Conservation (phyloP, 306 rosid genomes). For the Abrus pulchellus region DNA sequence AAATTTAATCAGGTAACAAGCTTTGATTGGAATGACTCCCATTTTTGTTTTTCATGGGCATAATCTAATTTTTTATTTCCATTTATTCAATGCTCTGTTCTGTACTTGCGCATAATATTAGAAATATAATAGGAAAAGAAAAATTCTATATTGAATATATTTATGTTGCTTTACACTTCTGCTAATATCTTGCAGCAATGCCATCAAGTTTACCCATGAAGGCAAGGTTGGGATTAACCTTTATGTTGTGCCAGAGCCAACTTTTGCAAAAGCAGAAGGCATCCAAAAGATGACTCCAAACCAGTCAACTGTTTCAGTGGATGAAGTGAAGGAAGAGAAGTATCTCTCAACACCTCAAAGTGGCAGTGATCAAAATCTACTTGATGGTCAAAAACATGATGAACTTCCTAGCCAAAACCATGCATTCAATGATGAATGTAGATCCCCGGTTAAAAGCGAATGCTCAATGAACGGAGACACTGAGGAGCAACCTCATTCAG, state of each 20-base stretch:
- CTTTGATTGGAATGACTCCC: not conserved
- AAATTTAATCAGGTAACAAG: constrained; percentile 79
- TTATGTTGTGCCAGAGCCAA: constrained; percentile 61
- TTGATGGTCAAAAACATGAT: constrained; percentile 44
- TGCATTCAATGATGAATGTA: constrained; percentile 52
- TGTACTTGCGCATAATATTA: not conserved
- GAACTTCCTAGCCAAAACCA: constrained; percentile 54
- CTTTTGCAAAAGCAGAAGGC: constrained; percentile 55
- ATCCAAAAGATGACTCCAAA: constrained; percentile 46
- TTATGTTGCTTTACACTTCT: constrained; percentile 14
- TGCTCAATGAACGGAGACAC: constrained; percentile 56
- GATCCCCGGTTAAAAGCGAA: constrained; percentile 59
- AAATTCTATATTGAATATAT: not conserved
- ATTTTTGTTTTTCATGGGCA: not conserved
- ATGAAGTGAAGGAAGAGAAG: constrained; percentile 61
- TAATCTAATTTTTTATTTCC: constrained; percentile 5
- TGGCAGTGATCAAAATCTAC: constrained; percentile 46
- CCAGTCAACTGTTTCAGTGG: constrained; percentile 46
- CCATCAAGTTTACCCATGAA: constrained; percentile 89
- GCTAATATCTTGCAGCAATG: constrained; percentile 70
- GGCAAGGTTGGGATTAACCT: constrained; percentile 86
- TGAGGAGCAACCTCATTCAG: constrained; percentile 55
- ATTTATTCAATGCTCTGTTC: not conserved
- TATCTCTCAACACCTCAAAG: constrained; percentile 51
- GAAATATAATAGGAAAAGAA: constrained; percentile 1